Conservation (phyloP, 169 alveolate species). For the Haemoproteus tartakovskyi region DNA sequence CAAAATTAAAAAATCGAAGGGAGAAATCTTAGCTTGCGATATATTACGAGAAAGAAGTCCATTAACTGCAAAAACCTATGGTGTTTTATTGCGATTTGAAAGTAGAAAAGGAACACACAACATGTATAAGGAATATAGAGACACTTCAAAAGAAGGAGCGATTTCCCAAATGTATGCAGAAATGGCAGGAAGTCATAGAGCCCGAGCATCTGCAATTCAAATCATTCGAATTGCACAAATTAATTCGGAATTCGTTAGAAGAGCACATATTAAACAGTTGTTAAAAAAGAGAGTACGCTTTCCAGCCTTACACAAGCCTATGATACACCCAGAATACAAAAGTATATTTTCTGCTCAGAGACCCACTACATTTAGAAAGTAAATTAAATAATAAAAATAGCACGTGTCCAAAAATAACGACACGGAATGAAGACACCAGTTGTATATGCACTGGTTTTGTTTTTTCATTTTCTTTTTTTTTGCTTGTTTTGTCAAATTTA, state of each 20-base stretch:
- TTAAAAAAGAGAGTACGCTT: constrained; percentile 85
- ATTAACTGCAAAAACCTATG: constrained; percentile 93
- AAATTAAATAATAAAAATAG: too few relatives aligned
- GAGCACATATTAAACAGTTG: constrained; percentile 85
- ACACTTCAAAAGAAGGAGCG: constrained; percentile 93
- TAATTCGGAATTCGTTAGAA: constrained; percentile 79
- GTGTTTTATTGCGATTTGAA: constrained; percentile 95
- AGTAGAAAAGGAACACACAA: constrained; percentile 97
- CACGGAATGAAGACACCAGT: too few relatives aligned
- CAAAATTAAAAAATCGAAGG: constrained; percentile 93
- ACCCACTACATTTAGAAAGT: constrained; percentile 79
- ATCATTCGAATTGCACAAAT: constrained; percentile 88
- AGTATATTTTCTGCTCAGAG: constrained; percentile 84
- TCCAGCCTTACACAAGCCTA: constrained; percentile 86
- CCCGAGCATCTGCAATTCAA: constrained; percentile 92
- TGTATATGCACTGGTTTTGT: too few relatives aligned
- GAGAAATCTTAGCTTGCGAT: constrained; percentile 94
- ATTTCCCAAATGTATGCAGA: constrained; percentile 95
- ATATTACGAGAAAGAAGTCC: constrained; percentile 88
- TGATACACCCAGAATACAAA: constrained; percentile 83
- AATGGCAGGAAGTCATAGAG: constrained; percentile 98
- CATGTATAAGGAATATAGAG: constrained; percentile 99
- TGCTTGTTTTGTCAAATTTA: too few relatives aligned
- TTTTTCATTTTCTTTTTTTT: neutral
- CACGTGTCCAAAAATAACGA: too few relatives aligned